A percentile compares a stretch with the other conserved stretches of the same genome.
Evolutionary conservation across 73 alveolate species (phyloP).

Genomic region (Tetrahymena borealis): DNA sequence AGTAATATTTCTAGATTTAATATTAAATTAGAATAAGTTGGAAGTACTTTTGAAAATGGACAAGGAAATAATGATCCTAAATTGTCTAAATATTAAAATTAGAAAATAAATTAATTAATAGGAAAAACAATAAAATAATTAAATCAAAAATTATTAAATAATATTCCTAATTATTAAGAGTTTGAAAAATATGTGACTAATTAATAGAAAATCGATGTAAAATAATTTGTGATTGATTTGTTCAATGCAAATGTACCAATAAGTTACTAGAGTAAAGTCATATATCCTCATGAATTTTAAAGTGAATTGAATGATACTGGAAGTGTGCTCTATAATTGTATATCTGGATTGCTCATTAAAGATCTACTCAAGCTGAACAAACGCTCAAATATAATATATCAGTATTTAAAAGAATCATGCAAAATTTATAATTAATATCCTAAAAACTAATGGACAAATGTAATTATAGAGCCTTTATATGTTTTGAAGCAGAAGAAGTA

Average conservation of each 20-base stretch:
- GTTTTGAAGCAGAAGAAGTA: not conserved
- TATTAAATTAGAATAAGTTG: not conserved
- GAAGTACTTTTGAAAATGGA: not conserved
- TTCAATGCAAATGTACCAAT: not conserved
- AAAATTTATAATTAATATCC: not conserved
- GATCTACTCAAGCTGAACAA: not conserved
- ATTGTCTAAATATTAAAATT: not conserved
- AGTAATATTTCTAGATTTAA: no score
- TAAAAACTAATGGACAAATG: not conserved
- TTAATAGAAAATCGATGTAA: not conserved
- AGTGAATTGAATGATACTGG: not conserved
- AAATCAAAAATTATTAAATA: not conserved
- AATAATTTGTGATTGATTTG: not conserved
- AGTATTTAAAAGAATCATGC: not conserved
- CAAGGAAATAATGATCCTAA: not conserved
- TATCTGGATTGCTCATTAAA: not conserved
- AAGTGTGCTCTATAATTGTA: not conserved
- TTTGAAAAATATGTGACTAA: not conserved
- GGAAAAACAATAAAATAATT: not conserved
- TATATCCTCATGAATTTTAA: not conserved
- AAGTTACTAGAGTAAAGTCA: not conserved
- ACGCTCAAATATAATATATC: not conserved
- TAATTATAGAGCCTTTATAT: not conserved
- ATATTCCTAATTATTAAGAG: not conserved
- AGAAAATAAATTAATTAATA: not conserved